Evolutionary conservation across 1,284 basidiomycete species (phyloP), one percentile per base, ranked within the genome.

Genomic region (Apiotrichum porosum): DNA sequence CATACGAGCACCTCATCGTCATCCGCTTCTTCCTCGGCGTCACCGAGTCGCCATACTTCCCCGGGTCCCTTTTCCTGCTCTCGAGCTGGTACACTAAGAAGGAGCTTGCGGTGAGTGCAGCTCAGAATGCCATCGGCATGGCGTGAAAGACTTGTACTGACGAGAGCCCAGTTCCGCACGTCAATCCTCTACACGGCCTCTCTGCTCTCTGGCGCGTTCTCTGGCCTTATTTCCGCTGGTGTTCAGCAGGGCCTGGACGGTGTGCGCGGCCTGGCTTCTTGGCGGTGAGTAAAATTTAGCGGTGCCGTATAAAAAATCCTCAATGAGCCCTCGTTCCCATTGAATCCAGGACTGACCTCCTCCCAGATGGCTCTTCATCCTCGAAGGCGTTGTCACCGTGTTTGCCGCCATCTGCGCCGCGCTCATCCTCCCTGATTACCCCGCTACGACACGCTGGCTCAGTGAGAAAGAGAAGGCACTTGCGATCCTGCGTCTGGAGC

Each of bases 11-110:
- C 39, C 48, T 56, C 12, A 43, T 56, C 9, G 51, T 48, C 9
- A 41, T 35, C 19, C 54, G 54, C 26, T 69, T 69, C 71, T 73
- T 72, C 52, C 45, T 57, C 30, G 55, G 55, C 13, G 33, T 57
- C 3, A 38, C 44, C 40, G 71, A 31, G 55, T 56, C 19, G 57
- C 63, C 32, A 47, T 71, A 51, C 69, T 72, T 51, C 52, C 63
- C 37, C 35, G 60, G 60, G 1, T 48, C 49, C 24, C 54, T 62
- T 10, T 60, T 54, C 43, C 37, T 57, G 41, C 45, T 62, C 2
- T 49, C 49, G 8, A 54, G 50, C 31, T 62, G 60, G 60, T 62
- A 62, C 43, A 55, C 49, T 3, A 52, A 52, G 45, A 42, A 37
- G 30, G 56, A 58, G 48, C 53, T 58, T 22, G 56, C 53, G 3